phyloP scores from a whole-genome alignment of 2,329 filamentous ascomycete genomes.

The Hypoxylon sp. region DNA sequence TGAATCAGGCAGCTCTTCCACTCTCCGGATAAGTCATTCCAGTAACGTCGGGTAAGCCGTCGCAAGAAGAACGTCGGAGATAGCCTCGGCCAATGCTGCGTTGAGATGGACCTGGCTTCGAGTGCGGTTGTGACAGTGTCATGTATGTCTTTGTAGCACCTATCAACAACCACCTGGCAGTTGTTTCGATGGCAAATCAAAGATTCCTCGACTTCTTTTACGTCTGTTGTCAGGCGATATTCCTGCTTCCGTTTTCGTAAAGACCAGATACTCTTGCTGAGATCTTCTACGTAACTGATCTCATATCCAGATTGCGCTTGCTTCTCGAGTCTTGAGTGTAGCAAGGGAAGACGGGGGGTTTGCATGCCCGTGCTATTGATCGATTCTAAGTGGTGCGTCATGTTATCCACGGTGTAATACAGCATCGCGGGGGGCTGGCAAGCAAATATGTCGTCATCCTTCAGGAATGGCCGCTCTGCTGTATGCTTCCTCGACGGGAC shows the following conservation, averaged over 20 bases:
- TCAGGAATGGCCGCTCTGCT: background rate
- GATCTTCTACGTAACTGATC: slow-evolving; percentile 9
- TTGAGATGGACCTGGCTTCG: slow-evolving; percentile 1
- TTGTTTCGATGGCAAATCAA: background rate
- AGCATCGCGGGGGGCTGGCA: background rate
- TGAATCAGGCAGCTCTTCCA: slow-evolving; percentile 51
- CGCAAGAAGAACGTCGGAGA: slow-evolving; percentile 49
- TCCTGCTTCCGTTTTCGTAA: slow-evolving; percentile 13
- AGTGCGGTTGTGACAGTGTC: background rate
- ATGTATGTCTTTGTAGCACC: slow-evolving; percentile 1
- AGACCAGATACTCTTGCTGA: slow-evolving; percentile 11
- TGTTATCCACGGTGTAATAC: background rate
- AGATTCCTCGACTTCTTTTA: background rate
- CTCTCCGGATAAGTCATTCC: slow-evolving; percentile 39
- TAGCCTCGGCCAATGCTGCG: slow-evolving; percentile 41
- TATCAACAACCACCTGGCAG: slow-evolving; percentile 8
- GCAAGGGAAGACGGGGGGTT: background rate
- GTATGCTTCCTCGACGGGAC: background rate
- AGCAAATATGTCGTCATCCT: slow-evolving; percentile 10
- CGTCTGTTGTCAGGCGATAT: background rate
- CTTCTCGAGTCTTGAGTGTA: slow-evolving; percentile 13
- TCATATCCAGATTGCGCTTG: slow-evolving; percentile 21
- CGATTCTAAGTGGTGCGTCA: background rate
- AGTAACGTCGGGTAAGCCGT: slow-evolving; percentile 43
- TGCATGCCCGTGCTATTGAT: background rate